Base-by-base conservation (phyloP, 345 rosid species). In the Gynandropsis gynandra region DNA sequence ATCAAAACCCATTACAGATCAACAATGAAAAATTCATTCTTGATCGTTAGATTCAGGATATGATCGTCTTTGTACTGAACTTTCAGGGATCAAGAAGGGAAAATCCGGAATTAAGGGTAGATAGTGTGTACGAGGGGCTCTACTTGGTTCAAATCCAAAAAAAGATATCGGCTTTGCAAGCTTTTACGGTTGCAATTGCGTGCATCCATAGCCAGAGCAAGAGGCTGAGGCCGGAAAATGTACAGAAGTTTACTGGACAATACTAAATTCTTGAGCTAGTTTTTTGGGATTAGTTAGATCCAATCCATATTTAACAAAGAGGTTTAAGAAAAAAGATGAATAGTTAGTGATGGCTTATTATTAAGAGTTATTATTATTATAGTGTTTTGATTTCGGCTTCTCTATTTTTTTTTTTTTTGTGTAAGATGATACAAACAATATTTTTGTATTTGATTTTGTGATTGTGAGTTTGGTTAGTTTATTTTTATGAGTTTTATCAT, bases 151-250 rank as follows among this genome's bases (percentile, higher is more conserved):
- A 76, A 56, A 80, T 82, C 56, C 78, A 82, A 63, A 73, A 79
- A 50, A 63, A 71, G 20, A 70, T 87, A 32, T 87, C 98, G 37
- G 85, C 76, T 44, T 66, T 90, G 81, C 98, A 90, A 66, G 66
- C 87, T 38, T 74, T 90, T 58, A 68, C 89, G 17, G 73, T 87
- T 64, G 96, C 96, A 53, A 69, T 90, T 47, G 96, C 96, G 9
- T 79, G 69, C 52, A 74, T 84, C 60, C 96, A 90, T 75, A 54
- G 72, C 48, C 83, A 76, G 61, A 81, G 72, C 68, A 76, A 82
- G 6, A 56, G 58, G 50, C 70, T 81, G 18, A 67, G 62, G 29
- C 29, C 29, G 24, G 49, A 60, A 74, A 67, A 50, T 68, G 77
- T 74, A 72, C 59, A 76, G 64, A 65, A 62, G 36, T 66, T 56